Conservation (phyloP, 1,284 basidiomycete species). For the Macrocystidia cucumis region DNA sequence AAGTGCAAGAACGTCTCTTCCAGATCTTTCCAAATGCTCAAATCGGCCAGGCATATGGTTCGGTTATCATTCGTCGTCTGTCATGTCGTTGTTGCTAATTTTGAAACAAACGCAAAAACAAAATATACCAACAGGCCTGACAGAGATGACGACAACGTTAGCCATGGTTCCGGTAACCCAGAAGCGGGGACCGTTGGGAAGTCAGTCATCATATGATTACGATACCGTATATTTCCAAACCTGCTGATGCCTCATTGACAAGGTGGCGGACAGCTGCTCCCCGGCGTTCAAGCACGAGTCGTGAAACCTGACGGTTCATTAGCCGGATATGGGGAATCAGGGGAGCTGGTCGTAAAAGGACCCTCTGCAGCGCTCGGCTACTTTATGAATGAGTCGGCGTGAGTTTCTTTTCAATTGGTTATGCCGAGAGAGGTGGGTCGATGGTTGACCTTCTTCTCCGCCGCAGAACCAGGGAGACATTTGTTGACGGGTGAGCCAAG, state of each 20-base stretch:
- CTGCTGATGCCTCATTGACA: constrained; percentile 2
- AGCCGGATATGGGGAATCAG: constrained; percentile 43
- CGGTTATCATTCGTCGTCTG: too few relatives aligned
- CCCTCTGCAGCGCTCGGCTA: constrained; percentile 49
- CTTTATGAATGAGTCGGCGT: constrained; percentile 48
- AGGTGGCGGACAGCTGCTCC: constrained; percentile 43
- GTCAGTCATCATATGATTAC: constrained; percentile 13
- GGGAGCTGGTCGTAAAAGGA: constrained; percentile 48
- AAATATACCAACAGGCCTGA: constrained; percentile 39
- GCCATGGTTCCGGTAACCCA: constrained; percentile 34
- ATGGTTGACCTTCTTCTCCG: background rate
- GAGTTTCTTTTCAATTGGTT: constrained; percentile 17
- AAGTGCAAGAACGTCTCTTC: constrained; percentile 45
- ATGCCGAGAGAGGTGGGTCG: background rate
- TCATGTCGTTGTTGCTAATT: background rate
- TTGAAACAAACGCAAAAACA: background rate
- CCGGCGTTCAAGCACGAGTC: constrained; percentile 41
- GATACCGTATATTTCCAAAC: background rate
- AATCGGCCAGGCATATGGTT: constrained; percentile 64
- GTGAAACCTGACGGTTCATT: constrained; percentile 46
- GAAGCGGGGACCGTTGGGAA: constrained; percentile 36
- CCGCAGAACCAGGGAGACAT: constrained; percentile 33
- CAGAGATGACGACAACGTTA: constrained; percentile 46
- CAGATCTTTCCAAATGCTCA: constrained; percentile 44
- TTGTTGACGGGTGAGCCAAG: constrained; percentile 33